A percentile compares a stretch with the other conserved stretches of the same genome.
Evolutionary conservation across 2,329 filamentous ascomycete species (phyloP).

Genomic region (Colletotrichum godetiae): DNA sequence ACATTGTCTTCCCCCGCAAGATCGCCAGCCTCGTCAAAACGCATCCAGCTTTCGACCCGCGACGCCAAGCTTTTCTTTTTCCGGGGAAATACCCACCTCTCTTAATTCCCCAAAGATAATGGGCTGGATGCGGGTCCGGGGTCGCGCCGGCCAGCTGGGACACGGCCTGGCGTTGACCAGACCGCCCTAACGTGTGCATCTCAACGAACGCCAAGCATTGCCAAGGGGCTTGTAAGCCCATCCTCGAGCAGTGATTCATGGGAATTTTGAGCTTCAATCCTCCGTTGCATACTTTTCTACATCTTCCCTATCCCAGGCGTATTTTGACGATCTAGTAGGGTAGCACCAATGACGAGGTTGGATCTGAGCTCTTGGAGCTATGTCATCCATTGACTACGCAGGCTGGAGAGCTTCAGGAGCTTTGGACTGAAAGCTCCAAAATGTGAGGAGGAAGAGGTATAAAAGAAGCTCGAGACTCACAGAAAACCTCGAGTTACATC

Average conservation of each 20-base stretch:
- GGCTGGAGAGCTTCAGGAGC: conserved; percentile 5
- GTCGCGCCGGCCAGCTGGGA: conserved; percentile 5
- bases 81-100: conserved; percentile 16
- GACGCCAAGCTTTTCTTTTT: conserved; percentile 1
- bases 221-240: conserved; percentile 24
- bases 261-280: conserved; percentile 16
- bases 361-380: conserved; percentile 19
- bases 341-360: not conserved
- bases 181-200: not conserved
- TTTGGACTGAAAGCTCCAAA: not conserved
- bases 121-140: not conserved
- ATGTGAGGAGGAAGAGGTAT: not conserved
- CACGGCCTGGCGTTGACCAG: not conserved
- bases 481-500: not conserved
- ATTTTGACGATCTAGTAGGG: not conserved
- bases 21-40: conserved; percentile 5
- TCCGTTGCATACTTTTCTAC: conserved; percentile 23
- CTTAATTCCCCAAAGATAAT: conserved; percentile 12
- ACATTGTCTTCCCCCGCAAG: conserved; percentile 17
- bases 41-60: not conserved
- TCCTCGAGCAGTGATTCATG: conserved; percentile 25
- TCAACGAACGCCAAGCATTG: conserved; percentile 20
- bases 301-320: not conserved
- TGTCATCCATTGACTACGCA: conserved; percentile 10
- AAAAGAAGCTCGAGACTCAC: not conserved